phyloP scores from a whole-genome alignment of 2,329 filamentous ascomycete species.

The Penicillium sp. region DNA sequence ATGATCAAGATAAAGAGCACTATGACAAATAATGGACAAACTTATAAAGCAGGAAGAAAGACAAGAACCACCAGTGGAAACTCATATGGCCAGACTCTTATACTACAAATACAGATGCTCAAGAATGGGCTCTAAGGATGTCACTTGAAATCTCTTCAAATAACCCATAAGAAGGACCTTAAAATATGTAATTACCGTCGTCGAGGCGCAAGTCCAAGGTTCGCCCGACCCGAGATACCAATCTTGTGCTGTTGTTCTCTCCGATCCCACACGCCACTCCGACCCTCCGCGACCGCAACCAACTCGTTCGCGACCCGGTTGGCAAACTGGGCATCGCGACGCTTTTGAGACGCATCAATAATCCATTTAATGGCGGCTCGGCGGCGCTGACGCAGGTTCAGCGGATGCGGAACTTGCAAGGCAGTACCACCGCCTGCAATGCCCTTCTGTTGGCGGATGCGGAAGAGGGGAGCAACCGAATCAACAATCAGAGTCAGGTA shows the following conservation, averaged over 20 bases:
- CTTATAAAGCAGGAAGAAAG: no score
- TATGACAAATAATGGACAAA: no score
- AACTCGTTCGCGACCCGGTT: conserved; percentile 79
- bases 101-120: conserved; percentile 5
- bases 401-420: conserved; percentile 74
- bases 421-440: conserved; percentile 79
- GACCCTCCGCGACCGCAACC: conserved; percentile 79
- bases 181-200: conserved; percentile 22
- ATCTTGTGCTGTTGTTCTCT: conserved; percentile 71
- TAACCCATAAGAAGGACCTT: conserved; percentile 8
- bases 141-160: conserved; percentile 7
- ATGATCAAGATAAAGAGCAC: no score
- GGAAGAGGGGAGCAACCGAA: conserved; percentile 82
- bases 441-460: conserved; percentile 68
- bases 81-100: neutral
- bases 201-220: conserved; percentile 44
- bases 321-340: conserved; percentile 67
- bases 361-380: conserved; percentile 84
- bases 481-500: conserved; percentile 90
- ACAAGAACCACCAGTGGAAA: no score
- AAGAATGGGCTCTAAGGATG: conserved; percentile 10
- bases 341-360: conserved; percentile 72
- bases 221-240: conserved; percentile 71
- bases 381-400: conserved; percentile 68
- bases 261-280: conserved; percentile 77